Percentiles rank a stretch among this genome's conserved stretches.
phyloP scores from a whole-genome alignment of 164 flowering plant species.

The Berberis vulgaris region DNA sequence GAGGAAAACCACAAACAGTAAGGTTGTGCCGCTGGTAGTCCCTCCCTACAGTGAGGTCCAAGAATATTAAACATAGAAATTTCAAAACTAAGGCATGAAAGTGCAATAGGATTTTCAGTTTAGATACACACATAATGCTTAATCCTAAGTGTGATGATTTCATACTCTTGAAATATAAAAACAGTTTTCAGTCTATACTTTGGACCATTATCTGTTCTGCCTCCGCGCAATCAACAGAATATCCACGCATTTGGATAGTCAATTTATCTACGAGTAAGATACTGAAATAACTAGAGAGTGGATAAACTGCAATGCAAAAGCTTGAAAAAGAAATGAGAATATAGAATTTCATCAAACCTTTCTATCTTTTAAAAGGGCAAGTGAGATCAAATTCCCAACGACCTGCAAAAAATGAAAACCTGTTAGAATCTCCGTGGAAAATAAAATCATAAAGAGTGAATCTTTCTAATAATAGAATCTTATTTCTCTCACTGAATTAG shows the following conservation, averaged over 20 bases:
- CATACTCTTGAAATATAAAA: too few relatives aligned
- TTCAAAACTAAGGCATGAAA: not conserved
- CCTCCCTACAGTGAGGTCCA: conserved; percentile 51
- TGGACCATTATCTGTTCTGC: too few relatives aligned
- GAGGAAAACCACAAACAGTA: conserved; percentile 69
- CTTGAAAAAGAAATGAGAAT: not conserved
- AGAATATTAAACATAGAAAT: not conserved
- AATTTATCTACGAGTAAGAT: not conserved
- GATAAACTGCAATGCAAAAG: not conserved
- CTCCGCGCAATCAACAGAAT: too few relatives aligned
- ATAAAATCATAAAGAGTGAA: not conserved
- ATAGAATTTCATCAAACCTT: conserved; percentile 26
- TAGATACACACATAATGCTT: not conserved
- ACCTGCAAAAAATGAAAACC: conserved; percentile 42
- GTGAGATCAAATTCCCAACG: conserved; percentile 72
- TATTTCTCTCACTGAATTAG: not conserved
- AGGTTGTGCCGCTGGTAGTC: conserved; percentile 56
- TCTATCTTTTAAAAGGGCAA: conserved; percentile 53
- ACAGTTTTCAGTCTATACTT: too few relatives aligned
- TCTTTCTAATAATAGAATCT: not conserved
- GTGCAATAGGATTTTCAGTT: not conserved
- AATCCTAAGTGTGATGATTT: too few relatives aligned
- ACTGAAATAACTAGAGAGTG: not conserved
- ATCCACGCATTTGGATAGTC: too few relatives aligned
- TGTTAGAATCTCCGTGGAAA: not conserved